Conservation (phyloP, 2,329 filamentous ascomycete genomes). For the Aspergillus tamarii region DNA sequence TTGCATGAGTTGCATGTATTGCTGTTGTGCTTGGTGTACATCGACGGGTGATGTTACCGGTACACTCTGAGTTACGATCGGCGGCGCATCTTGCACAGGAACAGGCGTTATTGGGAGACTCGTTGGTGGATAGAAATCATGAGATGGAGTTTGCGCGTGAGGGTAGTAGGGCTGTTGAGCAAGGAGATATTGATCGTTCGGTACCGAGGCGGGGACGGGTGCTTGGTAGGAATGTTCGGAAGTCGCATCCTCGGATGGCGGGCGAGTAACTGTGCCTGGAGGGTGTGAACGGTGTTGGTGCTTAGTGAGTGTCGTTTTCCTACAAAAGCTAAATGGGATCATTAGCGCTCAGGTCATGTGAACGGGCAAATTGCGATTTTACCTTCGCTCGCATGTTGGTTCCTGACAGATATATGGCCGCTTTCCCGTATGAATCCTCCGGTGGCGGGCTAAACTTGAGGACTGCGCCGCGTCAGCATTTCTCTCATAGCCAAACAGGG, state of each 20-base stretch:
- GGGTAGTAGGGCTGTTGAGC: slow-evolving; percentile 41
- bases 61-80: slow-evolving; percentile 35
- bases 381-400: slow-evolving; percentile 45
- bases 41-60: slow-evolving; percentile 34
- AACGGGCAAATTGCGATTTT: slow-evolving; percentile 7
- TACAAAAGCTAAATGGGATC: slow-evolving; percentile 38
- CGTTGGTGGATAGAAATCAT: slow-evolving; percentile 42
- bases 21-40: slow-evolving; percentile 34
- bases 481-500: not conserved
- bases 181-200: slow-evolving; percentile 40
- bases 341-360: not conserved
- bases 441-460: slow-evolving; percentile 45
- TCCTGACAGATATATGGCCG: slow-evolving; percentile 46
- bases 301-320: slow-evolving; percentile 46
- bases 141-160: slow-evolving; percentile 36
- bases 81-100: slow-evolving; percentile 32
- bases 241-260: slow-evolving; percentile 40
- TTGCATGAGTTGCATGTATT: slow-evolving; percentile 38
- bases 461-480: slow-evolving; percentile 31
- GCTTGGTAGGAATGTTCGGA: slow-evolving; percentile 42
- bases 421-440: slow-evolving; percentile 45
- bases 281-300: slow-evolving; percentile 45
- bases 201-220: slow-evolving; percentile 32
- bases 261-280: slow-evolving; percentile 36
- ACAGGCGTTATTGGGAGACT: slow-evolving; percentile 37